Percentiles rank a stretch among this genome's conserved stretches.
Conservation (phyloP, 441 rosid species). For the Monsonia emarginata region DNA sequence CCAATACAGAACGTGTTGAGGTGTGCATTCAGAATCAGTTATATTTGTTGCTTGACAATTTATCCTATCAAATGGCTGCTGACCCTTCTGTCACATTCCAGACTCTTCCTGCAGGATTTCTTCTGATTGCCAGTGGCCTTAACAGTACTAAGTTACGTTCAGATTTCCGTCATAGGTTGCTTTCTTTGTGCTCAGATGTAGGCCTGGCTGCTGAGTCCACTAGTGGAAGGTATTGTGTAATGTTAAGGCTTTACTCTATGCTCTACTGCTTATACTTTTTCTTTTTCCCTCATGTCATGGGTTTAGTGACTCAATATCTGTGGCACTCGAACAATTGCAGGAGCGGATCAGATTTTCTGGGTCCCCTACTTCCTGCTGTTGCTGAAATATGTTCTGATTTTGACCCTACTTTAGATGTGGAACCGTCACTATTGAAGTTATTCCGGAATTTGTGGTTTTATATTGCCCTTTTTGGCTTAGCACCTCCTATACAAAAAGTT, state of each 20-base stretch:
- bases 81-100: constrained; percentile 51
- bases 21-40: constrained; percentile 28
- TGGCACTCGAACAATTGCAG: constrained; percentile 34
- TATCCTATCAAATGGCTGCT: constrained; percentile 31
- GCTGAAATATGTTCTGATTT: constrained; percentile 97
- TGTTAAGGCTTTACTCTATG: background rate
- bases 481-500: constrained; percentile 74
- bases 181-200: constrained; percentile 93
- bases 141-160: constrained; percentile 59
- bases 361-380: constrained; percentile 93
- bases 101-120: constrained; percentile 99
- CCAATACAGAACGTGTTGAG: constrained; percentile 85
- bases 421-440: constrained; percentile 86
- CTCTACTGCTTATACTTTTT: background rate
- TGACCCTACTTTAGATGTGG: constrained; percentile 72
- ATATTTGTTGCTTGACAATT: constrained; percentile 17
- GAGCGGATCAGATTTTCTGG: constrained; percentile 96
- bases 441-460: constrained; percentile 98
- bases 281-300: background rate
- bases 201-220: constrained; percentile 93
- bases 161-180: constrained; percentile 85
- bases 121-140: constrained; percentile 77
- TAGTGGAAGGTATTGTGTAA: constrained; percentile 65
- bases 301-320: background rate
- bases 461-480: constrained; percentile 90